Base-by-base conservation (phyloP, 2,329 filamentous ascomycete genomes). In the Ophiocordyceps polyrhachis-furcata region DNA sequence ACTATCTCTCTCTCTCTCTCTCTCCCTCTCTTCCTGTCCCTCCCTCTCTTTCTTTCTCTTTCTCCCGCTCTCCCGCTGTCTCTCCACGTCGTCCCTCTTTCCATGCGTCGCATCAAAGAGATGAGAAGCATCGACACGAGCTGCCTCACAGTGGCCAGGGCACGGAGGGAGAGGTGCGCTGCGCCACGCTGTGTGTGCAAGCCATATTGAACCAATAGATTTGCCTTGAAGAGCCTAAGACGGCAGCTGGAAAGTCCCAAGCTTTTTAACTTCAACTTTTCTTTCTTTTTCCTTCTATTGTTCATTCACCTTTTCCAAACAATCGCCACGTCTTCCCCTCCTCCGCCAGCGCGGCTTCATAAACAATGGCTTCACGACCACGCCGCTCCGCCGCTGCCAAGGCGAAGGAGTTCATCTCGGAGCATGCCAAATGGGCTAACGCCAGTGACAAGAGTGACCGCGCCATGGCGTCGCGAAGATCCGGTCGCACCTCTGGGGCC, bases 391-490 rank as follows among this genome's bases (percentile, higher is more conserved):
- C 65, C 25, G 64, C 64, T 46, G 52, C 61, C 42, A 65, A 57
- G 56, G 65, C 65, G 41, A 62, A 60, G 44, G 61, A 66, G 49
- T 60, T 60, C 45, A 66, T 68, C 51, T 63, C 63, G 47, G 62
- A 59, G 45, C 61, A 64, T 49, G 59, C 60, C 47, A 62, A 54
- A 56, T 62, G 59, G 60, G 59, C 62, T 64, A 58, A 64, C 59
- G 56, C 56, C 47, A 57, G 53, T 49, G 60, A 61, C 51, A 60
- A 54, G 49, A 48, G 44, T 42, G 58, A 62, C 46, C 49, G 55
- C 55, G 64, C 55, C 56, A 73, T 74, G 69, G 69, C 71, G 43
- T 66, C 70, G 45, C 66, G 71, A 54, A 65, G 71, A 51, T 67
- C 68, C 44, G 68, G 68, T 52, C 65, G 69, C 55, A 61, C 58